Conservation (phyloP, 345 rosid genomes). For the Barbarea vulgaris region DNA sequence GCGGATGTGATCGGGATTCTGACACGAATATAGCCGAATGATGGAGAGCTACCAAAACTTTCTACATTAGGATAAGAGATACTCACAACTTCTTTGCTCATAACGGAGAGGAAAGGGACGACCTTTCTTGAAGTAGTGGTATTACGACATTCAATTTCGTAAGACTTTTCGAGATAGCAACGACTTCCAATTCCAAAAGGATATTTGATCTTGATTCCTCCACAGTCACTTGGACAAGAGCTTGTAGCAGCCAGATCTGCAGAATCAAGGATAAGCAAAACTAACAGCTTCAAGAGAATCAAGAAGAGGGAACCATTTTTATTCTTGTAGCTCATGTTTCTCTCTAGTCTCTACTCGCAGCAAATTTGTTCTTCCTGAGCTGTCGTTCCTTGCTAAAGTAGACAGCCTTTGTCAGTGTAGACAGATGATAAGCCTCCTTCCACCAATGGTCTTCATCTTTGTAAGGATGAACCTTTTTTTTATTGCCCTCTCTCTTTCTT, state of each 20-base stretch:
- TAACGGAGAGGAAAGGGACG: not conserved
- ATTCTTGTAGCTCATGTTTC: slow-evolving; percentile 16
- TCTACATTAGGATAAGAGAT: slow-evolving; percentile 12
- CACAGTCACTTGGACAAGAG: slow-evolving; percentile 36
- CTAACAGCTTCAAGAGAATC: not conserved
- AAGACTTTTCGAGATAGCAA: slow-evolving; percentile 29
- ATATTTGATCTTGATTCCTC: slow-evolving; percentile 42
- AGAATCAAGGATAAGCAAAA: slow-evolving; percentile 9
- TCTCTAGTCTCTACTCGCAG: not conserved
- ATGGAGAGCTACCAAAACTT: rapidly evolving
- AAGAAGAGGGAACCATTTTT: not conserved
- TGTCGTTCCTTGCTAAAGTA: not conserved
- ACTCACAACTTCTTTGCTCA: slow-evolving; percentile 13
- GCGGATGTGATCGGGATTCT: not conserved
- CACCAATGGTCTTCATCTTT: slow-evolving; percentile 12
- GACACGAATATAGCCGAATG: not conserved
- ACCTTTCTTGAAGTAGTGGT: slow-evolving; percentile 1
- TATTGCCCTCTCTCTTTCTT: not conserved
- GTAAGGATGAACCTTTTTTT: not conserved
- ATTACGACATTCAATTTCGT: slow-evolving; percentile 28
- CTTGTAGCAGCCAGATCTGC: slow-evolving; percentile 7
- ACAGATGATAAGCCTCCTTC: not conserved
- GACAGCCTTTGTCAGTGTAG: not conserved
- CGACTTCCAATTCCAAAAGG: slow-evolving; percentile 46
- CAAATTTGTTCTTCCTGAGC: not conserved